phyloP scores from a whole-genome alignment of 495 filamentous ascomycete species.

The Chaetomium fimeti region DNA sequence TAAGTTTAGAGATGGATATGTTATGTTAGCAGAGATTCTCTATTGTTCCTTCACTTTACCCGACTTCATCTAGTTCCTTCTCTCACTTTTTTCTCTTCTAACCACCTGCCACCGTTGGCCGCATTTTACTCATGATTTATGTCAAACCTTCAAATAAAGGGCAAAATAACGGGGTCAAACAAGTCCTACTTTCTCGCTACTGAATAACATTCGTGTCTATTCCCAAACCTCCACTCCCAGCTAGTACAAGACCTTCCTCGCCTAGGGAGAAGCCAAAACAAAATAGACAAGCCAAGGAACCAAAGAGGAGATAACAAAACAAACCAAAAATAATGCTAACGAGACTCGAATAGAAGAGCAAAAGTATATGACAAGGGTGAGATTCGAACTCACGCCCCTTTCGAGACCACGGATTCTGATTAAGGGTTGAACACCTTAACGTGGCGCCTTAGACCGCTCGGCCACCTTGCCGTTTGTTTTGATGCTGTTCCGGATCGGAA shows the following conservation, averaged over 20 bases:
- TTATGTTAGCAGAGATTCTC: too few species aligned
- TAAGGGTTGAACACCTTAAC: constrained; percentile 27
- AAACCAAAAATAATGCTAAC: background rate
- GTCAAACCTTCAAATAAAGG: too few species aligned
- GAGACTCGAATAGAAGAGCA: background rate
- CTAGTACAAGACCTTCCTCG: background rate
- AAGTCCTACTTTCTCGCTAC: too few species aligned
- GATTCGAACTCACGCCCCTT: constrained; percentile 27
- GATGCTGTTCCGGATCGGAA: background rate
- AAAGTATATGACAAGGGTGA: constrained; percentile 23
- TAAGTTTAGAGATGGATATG: too few species aligned
- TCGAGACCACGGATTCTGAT: constrained; percentile 22
- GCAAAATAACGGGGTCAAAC: too few species aligned
- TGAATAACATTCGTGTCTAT: too few species aligned
- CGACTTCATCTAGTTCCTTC: too few species aligned
- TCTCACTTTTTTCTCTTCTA: too few species aligned
- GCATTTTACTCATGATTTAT: too few species aligned
- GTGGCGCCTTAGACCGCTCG: constrained; percentile 28
- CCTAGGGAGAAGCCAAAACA: background rate
- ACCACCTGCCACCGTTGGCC: too few species aligned
- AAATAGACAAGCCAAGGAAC: background rate
- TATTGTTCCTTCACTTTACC: too few species aligned
- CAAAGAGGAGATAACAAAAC: background rate
- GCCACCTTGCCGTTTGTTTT: constrained; percentile 21
- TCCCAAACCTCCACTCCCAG: too few species aligned